Evolutionary conservation across 176 grass and related monocot species (phyloP), one percentile per base, ranked within the genome.

Genomic region (Ensete ventricosum): DNA sequence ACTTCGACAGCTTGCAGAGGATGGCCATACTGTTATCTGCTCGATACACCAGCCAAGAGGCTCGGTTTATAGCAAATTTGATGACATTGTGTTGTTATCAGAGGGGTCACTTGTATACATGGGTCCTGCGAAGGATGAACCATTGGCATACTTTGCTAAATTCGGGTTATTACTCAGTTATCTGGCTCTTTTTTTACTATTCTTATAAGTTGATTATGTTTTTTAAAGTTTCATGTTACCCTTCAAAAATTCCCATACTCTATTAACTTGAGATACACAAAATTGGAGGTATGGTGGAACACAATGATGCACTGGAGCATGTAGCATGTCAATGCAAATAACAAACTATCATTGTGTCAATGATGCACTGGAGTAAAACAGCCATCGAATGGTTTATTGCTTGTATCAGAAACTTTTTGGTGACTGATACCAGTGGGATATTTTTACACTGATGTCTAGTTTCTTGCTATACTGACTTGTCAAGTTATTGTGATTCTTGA

Each of bases 11-110:
- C 90, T 99, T 77, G 86, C 95, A 72, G 86, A 99, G 78, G 88
- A 94, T 76, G 90, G 95, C 16, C 90, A 99, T 74, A 91, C 95
- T 75, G 88, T 99, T 69, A 94, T 99, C 19, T 99, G 95, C 58
- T 91, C 95, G 52, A 98, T 98, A 81, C 95, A 98, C 76, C 95
- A 98, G 57, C 95, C 90, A 1, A 89, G 90, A 83, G 77, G 95
- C 77, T 99, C 95, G 74, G 88, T 99, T 34, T 99, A 99, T 82
- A 79, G 69, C 73, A 99, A 99, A 87, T 99, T 99, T 82, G 95
- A 99, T 93, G 90, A 94, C 70, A 91, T 99, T 73, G 85, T 87
- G 11, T 83, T 99, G 52, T 73, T 99, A 27, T 93, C 90, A 71
- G 95, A 91, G 60, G 95, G 95, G 75, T 84, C 80, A 78, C 65